These are phyloP conservation scores for Podospora appendiculata DNA, from an alignment of 495 filamentous ascomycete genomes.

Conservation along the genomic window DNA sequence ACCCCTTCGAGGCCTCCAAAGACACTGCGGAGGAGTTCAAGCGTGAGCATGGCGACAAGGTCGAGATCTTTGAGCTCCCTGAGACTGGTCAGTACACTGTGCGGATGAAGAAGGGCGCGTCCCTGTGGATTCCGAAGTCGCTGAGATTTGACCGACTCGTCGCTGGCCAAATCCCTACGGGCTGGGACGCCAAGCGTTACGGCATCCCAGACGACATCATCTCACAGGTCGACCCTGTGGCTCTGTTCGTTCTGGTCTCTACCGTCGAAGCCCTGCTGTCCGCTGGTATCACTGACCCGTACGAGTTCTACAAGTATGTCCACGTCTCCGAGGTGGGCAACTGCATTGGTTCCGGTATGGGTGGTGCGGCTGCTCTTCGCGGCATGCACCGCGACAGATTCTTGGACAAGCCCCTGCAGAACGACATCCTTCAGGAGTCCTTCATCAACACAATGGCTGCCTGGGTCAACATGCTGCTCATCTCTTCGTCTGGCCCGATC, in stretches of 20 bases:
- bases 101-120: slow-evolving; percentile 87
- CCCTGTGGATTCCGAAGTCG: slow-evolving; percentile 91
- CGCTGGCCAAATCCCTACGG: slow-evolving; percentile 91
- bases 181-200: slow-evolving; percentile 92
- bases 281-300: slow-evolving; percentile 97
- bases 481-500: slow-evolving; percentile 96
- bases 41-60: slow-evolving; percentile 93
- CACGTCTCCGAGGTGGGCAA: slow-evolving; percentile 98
- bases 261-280: slow-evolving; percentile 85
- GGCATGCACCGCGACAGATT: slow-evolving; percentile 99
- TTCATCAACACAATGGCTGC: slow-evolving; percentile 99
- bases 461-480: slow-evolving; percentile 97
- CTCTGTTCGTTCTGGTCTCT: slow-evolving; percentile 87
- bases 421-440: slow-evolving; percentile 97
- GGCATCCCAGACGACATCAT: slow-evolving; percentile 98
- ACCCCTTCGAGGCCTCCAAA: slow-evolving; percentile 95
- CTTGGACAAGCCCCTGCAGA: slow-evolving; percentile 95
- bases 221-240: slow-evolving; percentile 92
- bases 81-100: slow-evolving; percentile 94
- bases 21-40: slow-evolving; percentile 97
- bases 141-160: slow-evolving; percentile 95
- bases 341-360: slow-evolving; percentile 95
- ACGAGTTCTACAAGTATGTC: slow-evolving; percentile 99
- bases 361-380: slow-evolving; percentile 82
- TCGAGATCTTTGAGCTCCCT: slow-evolving; percentile 91